Conservation (phyloP, 352 stramenopile species). For the Blastocystis sp. region DNA sequence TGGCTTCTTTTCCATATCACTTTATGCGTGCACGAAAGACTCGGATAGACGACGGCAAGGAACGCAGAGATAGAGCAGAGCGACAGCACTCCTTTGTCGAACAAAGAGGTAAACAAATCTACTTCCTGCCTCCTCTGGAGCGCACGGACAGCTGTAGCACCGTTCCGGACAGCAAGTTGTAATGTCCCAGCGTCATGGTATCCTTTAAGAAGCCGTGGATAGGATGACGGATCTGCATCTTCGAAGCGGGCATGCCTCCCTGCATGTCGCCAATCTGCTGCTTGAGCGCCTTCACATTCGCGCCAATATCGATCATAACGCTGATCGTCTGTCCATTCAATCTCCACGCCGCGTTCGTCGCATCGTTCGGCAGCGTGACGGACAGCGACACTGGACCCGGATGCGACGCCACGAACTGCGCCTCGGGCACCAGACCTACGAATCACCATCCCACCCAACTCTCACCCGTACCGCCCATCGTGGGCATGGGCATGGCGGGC, state of each 20-base stretch:
- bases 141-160: slow-evolving; percentile 75
- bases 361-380: slow-evolving; percentile 82
- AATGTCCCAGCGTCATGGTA: slow-evolving; percentile 74
- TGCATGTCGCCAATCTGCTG: slow-evolving; percentile 80
- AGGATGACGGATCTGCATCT: slow-evolving; percentile 87
- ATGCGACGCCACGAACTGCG: slow-evolving; percentile 35
- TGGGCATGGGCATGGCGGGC: not conserved
- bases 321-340: slow-evolving; percentile 86
- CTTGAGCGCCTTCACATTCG: slow-evolving; percentile 87
- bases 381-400: slow-evolving; percentile 72
- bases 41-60: too few relatives aligned
- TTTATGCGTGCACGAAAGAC: too few relatives aligned
- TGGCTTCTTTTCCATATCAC: too few relatives aligned
- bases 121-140: slow-evolving; percentile 70
- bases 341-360: slow-evolving; percentile 85
- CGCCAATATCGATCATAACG: slow-evolving; percentile 82
- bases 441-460: not conserved
- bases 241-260: slow-evolving; percentile 87
- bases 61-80: too few relatives aligned
- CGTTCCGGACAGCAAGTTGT: slow-evolving; percentile 76
- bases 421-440: not conserved
- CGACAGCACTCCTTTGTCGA: too few relatives aligned
- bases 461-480: not conserved
- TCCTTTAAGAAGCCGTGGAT: slow-evolving; percentile 87
- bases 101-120: not conserved